Base-by-base conservation (phyloP, 2,329 filamentous ascomycete genomes). In the Clonostachys byssicola region DNA sequence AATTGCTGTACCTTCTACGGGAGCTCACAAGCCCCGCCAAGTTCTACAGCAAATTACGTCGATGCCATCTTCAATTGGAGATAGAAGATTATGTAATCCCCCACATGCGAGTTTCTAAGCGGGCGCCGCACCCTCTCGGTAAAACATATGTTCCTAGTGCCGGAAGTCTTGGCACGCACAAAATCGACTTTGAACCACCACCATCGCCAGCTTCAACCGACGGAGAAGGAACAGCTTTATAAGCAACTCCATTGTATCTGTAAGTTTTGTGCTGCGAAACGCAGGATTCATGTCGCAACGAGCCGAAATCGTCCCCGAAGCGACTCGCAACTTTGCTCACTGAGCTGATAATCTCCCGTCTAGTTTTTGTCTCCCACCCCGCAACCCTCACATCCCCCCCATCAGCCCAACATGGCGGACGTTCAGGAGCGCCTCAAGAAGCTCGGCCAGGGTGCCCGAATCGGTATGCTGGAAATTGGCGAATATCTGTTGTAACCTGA, bases 351-450 rank as follows among this genome's bases (percentile, higher is more conserved):
- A 46, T 41, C 18, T 16, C 41, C 39, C 34, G 12, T 5, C 42
- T 50, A 47, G 45, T 47, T 43, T 47, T 46, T 51, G 35, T 45
- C 18, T 49, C 42, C 46, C 46, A 47, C 36, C 49, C 45, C 44
- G 46, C 52, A 47, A 52, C 54, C 53, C 49, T 50, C 56, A 53
- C 55, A 57, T 56, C 58, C 60, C 56, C 60, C 58, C 51, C 57
- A 57, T 55, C 58, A 55, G 52, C 56, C 53, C 68, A 72, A 54
- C 62, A 80, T 80, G 75, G 69, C 72, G 61, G 76, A 79, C 62
- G 38, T 80, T 57, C 76, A 80, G 70, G 76, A 80, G 69, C 73
- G 76, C 60, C 72, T 80, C 61, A 80, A 78, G 75, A 80, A 80
- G 75, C 75, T 79, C 54, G 75, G 74, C 66, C 57, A 59, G 58